Percentiles rank a stretch among this genome's conserved stretches.
Evolutionary conservation across 2,329 filamentous ascomycete genomes (phyloP).

Genomic region (Alternaria incomplexa): DNA sequence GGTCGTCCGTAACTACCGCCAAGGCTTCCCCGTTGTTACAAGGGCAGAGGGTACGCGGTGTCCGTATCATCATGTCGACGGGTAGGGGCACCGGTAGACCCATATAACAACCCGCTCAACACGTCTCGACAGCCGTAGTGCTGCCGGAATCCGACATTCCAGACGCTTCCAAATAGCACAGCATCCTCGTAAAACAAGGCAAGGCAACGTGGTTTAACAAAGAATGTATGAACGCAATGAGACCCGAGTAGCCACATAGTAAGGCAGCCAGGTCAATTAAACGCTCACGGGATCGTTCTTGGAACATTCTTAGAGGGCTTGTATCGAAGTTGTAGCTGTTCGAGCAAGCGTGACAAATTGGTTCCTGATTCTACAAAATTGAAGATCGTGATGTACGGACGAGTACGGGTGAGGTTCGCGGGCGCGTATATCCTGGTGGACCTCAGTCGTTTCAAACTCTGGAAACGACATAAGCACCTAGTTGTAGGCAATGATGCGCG

Average conservation of each 20-base stretch:
- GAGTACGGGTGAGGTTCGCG: neutral
- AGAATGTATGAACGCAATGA: conserved; percentile 47
- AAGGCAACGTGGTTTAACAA: neutral
- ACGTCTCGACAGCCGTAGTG: neutral
- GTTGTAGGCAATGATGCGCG: neutral
- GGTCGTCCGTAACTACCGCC: neutral
- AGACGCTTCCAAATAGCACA: neutral
- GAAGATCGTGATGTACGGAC: neutral
- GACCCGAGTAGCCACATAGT: conserved; percentile 43
- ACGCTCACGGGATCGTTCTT: conserved; percentile 41
- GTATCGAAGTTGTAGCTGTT: conserved; percentile 45
- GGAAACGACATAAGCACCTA: neutral
- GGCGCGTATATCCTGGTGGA: neutral
- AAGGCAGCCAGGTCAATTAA: conserved; percentile 49
- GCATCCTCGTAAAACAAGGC: neutral
- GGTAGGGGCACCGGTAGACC: neutral
- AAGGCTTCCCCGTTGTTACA: neutral
- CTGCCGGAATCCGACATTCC: neutral
- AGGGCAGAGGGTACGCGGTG: neutral
- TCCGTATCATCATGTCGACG: neutral
- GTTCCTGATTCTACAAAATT: conserved; percentile 31
- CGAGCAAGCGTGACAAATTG: conserved; percentile 51
- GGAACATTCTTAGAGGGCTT: conserved; percentile 51
- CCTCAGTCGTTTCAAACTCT: neutral
- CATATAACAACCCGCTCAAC: neutral